Percentiles rank a stretch among this genome's conserved stretches.
Evolutionary conservation across 2,329 filamentous ascomycete genomes (phyloP).

Genomic region (Chrysoporthe cubensis): DNA sequence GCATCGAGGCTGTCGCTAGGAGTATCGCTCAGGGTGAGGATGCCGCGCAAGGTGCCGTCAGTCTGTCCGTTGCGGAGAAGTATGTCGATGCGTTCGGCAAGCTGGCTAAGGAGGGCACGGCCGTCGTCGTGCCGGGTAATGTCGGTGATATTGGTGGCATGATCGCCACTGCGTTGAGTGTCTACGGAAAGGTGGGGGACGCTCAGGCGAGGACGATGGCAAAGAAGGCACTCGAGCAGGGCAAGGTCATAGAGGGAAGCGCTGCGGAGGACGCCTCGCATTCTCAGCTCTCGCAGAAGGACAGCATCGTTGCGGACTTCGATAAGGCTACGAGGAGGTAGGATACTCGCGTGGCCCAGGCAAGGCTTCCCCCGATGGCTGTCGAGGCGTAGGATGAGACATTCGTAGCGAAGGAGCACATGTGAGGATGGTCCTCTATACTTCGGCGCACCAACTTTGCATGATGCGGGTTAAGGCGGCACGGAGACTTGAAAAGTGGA

Average conservation of each 20-base stretch:
- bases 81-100: conserved; percentile 92
- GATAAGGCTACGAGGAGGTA: conserved; percentile 32
- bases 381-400: conserved; percentile 5
- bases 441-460: not conserved
- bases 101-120: conserved; percentile 92
- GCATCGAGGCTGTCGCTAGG: conserved; percentile 83
- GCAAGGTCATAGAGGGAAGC: conserved; percentile 30
- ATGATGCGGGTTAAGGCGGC: conserved; percentile 1
- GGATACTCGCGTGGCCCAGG: not conserved
- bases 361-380: not conserved
- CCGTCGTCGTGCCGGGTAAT: conserved; percentile 94
- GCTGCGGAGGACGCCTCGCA: conserved; percentile 30
- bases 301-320: conserved; percentile 37
- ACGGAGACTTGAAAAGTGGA: not conserved
- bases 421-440: not conserved
- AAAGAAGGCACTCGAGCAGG: conserved; percentile 49
- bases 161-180: conserved; percentile 94
- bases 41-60: conserved; percentile 81
- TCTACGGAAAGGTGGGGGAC: conserved; percentile 91
- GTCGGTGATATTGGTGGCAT: conserved; percentile 95
- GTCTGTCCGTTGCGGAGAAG: conserved; percentile 90
- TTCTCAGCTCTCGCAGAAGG: conserved; percentile 25
- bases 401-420: conserved; percentile 1
- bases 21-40: conserved; percentile 74
- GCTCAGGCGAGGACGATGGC: conserved; percentile 73